Conservation (phyloP, 768 basidiomycete genomes). For the Suillus occidentalis region DNA sequence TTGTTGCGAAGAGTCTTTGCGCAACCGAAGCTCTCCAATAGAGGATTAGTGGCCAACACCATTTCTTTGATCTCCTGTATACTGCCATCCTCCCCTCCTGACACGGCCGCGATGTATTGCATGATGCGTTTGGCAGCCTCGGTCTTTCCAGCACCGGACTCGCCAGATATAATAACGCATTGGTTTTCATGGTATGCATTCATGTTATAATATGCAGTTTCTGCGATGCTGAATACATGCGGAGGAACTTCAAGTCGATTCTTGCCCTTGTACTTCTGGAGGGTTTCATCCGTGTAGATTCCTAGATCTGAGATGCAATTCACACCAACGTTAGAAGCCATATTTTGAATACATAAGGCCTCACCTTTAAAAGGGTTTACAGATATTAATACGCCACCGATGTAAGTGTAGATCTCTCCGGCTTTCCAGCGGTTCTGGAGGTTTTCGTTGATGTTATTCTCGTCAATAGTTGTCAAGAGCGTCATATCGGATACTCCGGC, state of each 20-base stretch:
- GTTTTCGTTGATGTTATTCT: constrained; percentile 97
- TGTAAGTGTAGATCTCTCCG: constrained; percentile 98
- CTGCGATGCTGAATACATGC: constrained; percentile 97
- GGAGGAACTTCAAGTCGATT: constrained; percentile 97
- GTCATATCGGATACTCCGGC: constrained; percentile 99
- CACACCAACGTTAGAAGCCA: constrained; percentile 10
- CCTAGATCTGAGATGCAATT: constrained; percentile 70
- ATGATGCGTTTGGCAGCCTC: constrained; percentile 99
- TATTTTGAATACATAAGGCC: constrained; percentile 6
- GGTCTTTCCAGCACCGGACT: constrained; percentile 98
- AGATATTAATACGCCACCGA: constrained; percentile 98
- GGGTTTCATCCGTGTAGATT: constrained; percentile 91
- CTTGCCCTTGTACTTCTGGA: constrained; percentile 89
- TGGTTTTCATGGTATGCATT: constrained; percentile 99
- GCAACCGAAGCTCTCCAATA: constrained; percentile 97
- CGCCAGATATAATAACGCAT: constrained; percentile 98
- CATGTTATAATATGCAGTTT: constrained; percentile 98
- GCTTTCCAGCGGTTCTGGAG: constrained; percentile 95
- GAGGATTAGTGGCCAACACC: constrained; percentile 97
- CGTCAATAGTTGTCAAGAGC: constrained; percentile 91
- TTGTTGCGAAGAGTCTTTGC: constrained; percentile 99
- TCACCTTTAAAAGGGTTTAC: constrained; percentile 96
- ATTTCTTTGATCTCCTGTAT: constrained; percentile 99
- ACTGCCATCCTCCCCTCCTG: constrained; percentile 81
- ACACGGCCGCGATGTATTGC: constrained; percentile 99